phyloP scores from a whole-genome alignment of 1,284 basidiomycete genomes.

The Ustilago esculenta region DNA sequence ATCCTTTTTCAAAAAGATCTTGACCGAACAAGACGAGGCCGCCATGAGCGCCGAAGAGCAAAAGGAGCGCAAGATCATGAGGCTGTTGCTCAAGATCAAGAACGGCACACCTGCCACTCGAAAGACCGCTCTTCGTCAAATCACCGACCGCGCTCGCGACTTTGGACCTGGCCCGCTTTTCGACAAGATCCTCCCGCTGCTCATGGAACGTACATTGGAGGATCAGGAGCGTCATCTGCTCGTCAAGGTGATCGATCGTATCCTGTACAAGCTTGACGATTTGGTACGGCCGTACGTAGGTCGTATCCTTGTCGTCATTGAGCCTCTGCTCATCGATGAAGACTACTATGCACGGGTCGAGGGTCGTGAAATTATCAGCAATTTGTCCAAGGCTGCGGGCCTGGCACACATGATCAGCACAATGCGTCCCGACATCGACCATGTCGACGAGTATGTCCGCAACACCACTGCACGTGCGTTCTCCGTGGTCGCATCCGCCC shows the following conservation, averaged over 20 bases:
- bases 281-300: conserved; percentile 98
- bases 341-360: conserved; percentile 99
- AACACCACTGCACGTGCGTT: conserved; percentile 99
- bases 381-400: conserved; percentile 97
- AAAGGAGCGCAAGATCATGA: conserved; percentile 99
- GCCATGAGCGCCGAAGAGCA: conserved; percentile 92
- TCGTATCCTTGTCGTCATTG: conserved; percentile 99
- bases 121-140: conserved; percentile 95
- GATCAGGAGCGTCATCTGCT: conserved; percentile 98
- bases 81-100: conserved; percentile 98
- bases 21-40: conserved; percentile 88
- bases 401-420: conserved; percentile 99
- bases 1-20: conserved; percentile 95
- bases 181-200: conserved; percentile 96
- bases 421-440: conserved; percentile 99
- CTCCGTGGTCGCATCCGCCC: conserved; percentile 96
- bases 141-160: conserved; percentile 99
- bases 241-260: conserved; percentile 99
- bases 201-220: conserved; percentile 98
- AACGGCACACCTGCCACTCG: conserved; percentile 98
- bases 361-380: conserved; percentile 98
- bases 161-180: conserved; percentile 99
- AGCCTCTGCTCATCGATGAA: conserved; percentile 97
- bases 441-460: conserved; percentile 98
- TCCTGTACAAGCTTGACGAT: conserved; percentile 98